phyloP scores from a whole-genome alignment of 2,329 filamentous ascomycete species.

The Fusarium sp. region DNA sequence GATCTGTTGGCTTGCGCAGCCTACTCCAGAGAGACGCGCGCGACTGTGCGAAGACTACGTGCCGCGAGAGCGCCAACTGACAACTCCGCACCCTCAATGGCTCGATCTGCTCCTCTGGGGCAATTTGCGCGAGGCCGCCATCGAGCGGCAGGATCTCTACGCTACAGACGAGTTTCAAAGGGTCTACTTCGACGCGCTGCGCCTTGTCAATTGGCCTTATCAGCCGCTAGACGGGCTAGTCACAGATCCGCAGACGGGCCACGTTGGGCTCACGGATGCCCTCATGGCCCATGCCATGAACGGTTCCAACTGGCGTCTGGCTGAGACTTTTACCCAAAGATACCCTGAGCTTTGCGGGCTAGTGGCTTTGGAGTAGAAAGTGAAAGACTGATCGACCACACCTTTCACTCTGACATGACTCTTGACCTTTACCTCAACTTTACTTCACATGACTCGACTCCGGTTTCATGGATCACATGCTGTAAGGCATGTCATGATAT shows the following conservation, averaged over 20 bases:
- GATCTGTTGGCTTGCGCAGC: slow-evolving; percentile 44
- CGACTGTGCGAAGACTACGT: slow-evolving; percentile 33
- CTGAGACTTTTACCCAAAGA: slow-evolving; percentile 15
- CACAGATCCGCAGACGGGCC: slow-evolving; percentile 31
- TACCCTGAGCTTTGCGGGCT: slow-evolving; percentile 29
- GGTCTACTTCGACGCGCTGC: slow-evolving; percentile 46
- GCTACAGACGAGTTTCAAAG: slow-evolving; percentile 49
- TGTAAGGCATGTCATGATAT: slow-evolving; percentile 19
- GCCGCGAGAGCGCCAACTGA: slow-evolving; percentile 42
- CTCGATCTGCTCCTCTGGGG: slow-evolving; percentile 47
- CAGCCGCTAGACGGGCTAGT: slow-evolving; percentile 26
- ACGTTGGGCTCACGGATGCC: slow-evolving; percentile 31
- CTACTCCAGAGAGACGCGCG: slow-evolving; percentile 43
- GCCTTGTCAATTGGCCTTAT: slow-evolving; percentile 48
- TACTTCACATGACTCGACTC: slow-evolving; percentile 6
- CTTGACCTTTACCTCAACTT: neutral
- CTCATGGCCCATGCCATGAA: slow-evolving; percentile 31
- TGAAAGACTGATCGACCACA: neutral
- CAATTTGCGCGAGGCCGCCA: slow-evolving; percentile 46
- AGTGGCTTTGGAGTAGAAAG: slow-evolving; percentile 22
- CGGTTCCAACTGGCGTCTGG: slow-evolving; percentile 28
- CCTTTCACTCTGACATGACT: neutral
- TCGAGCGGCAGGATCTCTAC: slow-evolving; percentile 48
- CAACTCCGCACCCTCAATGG: slow-evolving; percentile 43
- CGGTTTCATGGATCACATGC: slow-evolving; percentile 18